These are phyloP conservation scores for Karstenula rhodostoma DNA, from an alignment of 2,329 filamentous ascomycete genomes.

Conservation along the genomic window DNA sequence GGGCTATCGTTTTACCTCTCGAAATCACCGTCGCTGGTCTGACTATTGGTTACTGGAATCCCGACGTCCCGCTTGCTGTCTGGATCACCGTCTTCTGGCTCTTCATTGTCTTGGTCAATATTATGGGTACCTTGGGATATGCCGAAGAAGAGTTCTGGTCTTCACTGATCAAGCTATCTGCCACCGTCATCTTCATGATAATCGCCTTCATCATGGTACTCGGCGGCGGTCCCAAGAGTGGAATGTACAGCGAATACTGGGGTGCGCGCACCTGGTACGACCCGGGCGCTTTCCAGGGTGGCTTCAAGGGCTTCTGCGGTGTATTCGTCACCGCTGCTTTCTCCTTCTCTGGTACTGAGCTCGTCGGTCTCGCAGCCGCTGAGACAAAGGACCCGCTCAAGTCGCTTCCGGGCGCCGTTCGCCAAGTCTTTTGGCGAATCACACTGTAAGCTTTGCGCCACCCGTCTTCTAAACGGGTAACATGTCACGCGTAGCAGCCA, in stretches of 20 bases:
- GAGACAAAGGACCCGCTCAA: constrained; percentile 65
- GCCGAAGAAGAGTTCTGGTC: constrained; percentile 54
- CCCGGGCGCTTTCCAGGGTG: constrained; percentile 73
- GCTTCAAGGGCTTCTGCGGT: constrained; percentile 82
- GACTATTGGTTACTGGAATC: constrained; percentile 49
- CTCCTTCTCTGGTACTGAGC: constrained; percentile 77
- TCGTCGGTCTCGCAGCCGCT: constrained; percentile 72
- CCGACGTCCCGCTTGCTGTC: constrained; percentile 33
- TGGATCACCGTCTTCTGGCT: constrained; percentile 51
- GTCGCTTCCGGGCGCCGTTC: constrained; percentile 54
- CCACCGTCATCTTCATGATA: constrained; percentile 51
- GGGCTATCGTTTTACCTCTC: constrained; percentile 49
- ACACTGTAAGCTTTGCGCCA: constrained; percentile 32
- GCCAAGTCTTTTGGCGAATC: constrained; percentile 59
- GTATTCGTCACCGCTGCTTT: constrained; percentile 82
- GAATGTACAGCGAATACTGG: constrained; percentile 61
- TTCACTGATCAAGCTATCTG: constrained; percentile 45
- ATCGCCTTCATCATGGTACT: constrained; percentile 63
- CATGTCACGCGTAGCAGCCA: constrained; percentile 4
- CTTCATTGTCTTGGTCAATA: constrained; percentile 49
- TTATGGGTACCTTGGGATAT: constrained; percentile 51
- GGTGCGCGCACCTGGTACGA: constrained; percentile 69
- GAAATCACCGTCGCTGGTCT: constrained; percentile 50
- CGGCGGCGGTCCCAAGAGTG: constrained; percentile 61
- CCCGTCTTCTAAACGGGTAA: neutral